Evolutionary conservation across 2,329 filamentous ascomycete species (phyloP).

Genomic region (Geosmithia flava): DNA sequence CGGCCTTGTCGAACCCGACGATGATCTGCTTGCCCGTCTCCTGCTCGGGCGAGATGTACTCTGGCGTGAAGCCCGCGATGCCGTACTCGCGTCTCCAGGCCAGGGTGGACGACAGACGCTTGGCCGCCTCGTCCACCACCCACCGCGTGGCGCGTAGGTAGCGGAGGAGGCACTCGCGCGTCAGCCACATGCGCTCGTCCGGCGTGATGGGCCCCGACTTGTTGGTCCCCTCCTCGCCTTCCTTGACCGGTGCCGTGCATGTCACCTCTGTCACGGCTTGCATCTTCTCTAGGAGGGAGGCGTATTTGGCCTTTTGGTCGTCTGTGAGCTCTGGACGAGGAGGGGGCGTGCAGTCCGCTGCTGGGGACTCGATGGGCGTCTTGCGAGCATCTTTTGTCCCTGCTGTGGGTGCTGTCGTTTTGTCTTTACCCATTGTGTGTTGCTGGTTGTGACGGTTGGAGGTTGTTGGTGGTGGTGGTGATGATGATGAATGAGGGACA

Average conservation of each 20-base stretch:
- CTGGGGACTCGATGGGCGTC: slow-evolving; percentile 47
- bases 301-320: slow-evolving; percentile 76
- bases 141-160: slow-evolving; percentile 94
- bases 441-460: background rate
- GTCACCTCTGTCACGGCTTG: slow-evolving; percentile 56
- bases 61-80: slow-evolving; percentile 62
- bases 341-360: slow-evolving; percentile 43
- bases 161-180: slow-evolving; percentile 79
- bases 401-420: background rate
- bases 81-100: slow-evolving; percentile 88
- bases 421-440: background rate
- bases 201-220: slow-evolving; percentile 58
- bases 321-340: slow-evolving; percentile 49
- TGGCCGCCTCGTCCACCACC: slow-evolving; percentile 61
- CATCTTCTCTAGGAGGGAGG: slow-evolving; percentile 57
- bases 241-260: slow-evolving; percentile 20
- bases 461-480: background rate
- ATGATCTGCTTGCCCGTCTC: slow-evolving; percentile 93
- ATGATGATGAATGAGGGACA: too few relatives aligned
- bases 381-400: slow-evolving; percentile 15
- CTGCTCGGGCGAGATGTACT: slow-evolving; percentile 87
- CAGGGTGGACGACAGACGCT: slow-evolving; percentile 69
- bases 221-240: slow-evolving; percentile 29
- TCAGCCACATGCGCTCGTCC: slow-evolving; percentile 78
- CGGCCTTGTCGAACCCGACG: slow-evolving; percentile 74